Conservation (phyloP, 2,329 filamentous ascomycete species). For the Beauveria medogensis region DNA sequence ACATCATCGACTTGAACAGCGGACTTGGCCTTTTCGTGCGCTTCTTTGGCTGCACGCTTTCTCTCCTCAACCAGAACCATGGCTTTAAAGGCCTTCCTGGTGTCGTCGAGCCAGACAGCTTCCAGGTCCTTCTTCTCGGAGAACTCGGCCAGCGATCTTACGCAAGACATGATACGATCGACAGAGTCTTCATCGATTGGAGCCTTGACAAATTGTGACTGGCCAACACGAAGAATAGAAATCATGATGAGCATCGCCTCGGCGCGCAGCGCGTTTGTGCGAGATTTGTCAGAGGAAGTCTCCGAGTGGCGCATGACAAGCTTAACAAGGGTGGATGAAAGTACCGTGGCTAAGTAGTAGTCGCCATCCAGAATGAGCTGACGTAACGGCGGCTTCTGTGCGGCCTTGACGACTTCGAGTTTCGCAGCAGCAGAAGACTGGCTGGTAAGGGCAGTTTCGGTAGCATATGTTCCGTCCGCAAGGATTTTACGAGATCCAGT, state of each 20-base stretch:
- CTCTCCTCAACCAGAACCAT: conserved; percentile 98
- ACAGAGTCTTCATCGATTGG: conserved; percentile 96
- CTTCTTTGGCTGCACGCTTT: conserved; percentile 93
- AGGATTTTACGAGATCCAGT: conserved; percentile 85
- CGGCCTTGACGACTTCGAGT: conserved; percentile 92
- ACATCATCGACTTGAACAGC: conserved; percentile 95
- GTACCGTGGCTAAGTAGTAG: conserved; percentile 88
- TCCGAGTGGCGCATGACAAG: conserved; percentile 96
- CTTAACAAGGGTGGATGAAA: conserved; percentile 95
- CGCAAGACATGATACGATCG: conserved; percentile 97
- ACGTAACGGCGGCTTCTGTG: conserved; percentile 88
- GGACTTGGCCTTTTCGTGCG: conserved; percentile 83
- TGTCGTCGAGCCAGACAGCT: conserved; percentile 88
- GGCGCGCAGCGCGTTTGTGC: conserved; percentile 87
- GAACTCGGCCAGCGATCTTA: conserved; percentile 86
- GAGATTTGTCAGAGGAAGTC: conserved; percentile 74
- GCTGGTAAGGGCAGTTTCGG: conserved; percentile 90
- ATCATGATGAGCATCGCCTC: conserved; percentile 99
- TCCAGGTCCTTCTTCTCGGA: conserved; percentile 83
- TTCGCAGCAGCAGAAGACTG: conserved; percentile 83
- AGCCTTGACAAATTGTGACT: conserved; percentile 97
- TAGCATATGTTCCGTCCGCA: conserved; percentile 94
- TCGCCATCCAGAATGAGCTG: conserved; percentile 95
- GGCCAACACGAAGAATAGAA: conserved; percentile 92
- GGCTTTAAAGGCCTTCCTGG: conserved; percentile 86